Base-by-base conservation (phyloP, 2,329 filamentous ascomycete genomes). In the Colletotrichum sp. region DNA sequence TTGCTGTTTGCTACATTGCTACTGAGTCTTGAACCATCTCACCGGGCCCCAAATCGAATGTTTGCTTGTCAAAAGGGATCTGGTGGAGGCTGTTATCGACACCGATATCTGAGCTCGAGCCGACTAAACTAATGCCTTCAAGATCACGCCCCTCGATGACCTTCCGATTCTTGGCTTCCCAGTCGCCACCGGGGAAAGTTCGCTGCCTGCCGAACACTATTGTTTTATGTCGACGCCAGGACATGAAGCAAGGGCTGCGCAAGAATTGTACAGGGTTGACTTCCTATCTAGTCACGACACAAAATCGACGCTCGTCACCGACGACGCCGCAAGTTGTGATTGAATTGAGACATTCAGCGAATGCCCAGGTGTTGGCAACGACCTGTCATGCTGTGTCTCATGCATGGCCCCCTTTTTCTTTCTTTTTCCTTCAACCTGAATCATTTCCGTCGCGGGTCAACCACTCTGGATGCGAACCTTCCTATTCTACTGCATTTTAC, bases 321-420 rank as follows among this genome's bases (percentile, higher is more conserved):
- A 13, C 18, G 38, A 24, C 52, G 21, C n/a, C 43, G 55, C 55
- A 21, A 16, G 64, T 24, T 55, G 32, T 72, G 63, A 43, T 52
- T 58, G 63, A 48, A 12, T 21, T 64, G 57, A 68, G 69, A 75
- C 69, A 67, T 52, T 64, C 36, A 26, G 30, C 16, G 64, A 58
- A 52, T 55, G 32, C 24, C 10, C 24, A 64, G 34, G 16, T 36
- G 52, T 61, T 21, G 36, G 26, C 52, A 60, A 65, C 72, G 73
- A 72, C 63, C 69, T 75, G 73, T 68, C 63, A 72, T 60, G 24
- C 64, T 55, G 57, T 34, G 63, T 75, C 69, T 64, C 73, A 28
- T 63, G 69, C 43, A 72, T 26, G 69, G 30, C 63, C 68, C 64
- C 32, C 21, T 58, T 60, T 55, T 68, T 36, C n/a, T 72, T 75